These are phyloP conservation scores for Fraxinus xanthoxyloides DNA, from an alignment of 305 asterid species.

Conservation along the genomic window DNA sequence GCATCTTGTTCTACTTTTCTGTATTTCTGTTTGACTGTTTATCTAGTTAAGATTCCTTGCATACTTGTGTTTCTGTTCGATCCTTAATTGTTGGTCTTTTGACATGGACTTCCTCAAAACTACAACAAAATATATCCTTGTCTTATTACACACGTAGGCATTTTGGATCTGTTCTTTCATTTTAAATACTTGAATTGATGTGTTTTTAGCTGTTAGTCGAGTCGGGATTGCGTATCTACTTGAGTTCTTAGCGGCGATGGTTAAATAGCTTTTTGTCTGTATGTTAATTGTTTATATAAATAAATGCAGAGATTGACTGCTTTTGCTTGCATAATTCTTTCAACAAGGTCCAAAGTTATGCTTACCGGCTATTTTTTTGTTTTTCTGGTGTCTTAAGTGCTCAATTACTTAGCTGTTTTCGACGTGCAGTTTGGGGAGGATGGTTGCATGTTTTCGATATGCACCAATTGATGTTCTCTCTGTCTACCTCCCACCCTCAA, in stretches of 20 bases:
- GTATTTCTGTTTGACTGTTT: neutral
- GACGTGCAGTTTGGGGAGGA: slow-evolving; percentile 66
- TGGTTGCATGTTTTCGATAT: slow-evolving; percentile 79
- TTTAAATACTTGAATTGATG: neutral
- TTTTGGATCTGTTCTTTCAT: neutral
- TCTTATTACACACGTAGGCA: neutral
- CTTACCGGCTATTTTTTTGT: slow-evolving; percentile 9
- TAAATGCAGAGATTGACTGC: neutral
- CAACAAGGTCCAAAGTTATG: slow-evolving; percentile 14
- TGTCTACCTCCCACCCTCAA: slow-evolving; percentile 72
- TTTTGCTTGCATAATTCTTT: slow-evolving; percentile 18
- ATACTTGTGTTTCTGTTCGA: neutral
- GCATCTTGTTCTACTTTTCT: neutral
- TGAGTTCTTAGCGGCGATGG: slow-evolving; percentile 4
- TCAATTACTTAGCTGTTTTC: slow-evolving; percentile 25
- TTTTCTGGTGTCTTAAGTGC: neutral
- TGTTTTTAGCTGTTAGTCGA: slow-evolving; percentile 4
- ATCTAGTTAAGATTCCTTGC: neutral
- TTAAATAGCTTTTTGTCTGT: neutral
- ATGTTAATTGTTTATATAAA: neutral
- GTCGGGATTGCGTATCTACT: slow-evolving; percentile 11
- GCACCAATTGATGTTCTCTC: slow-evolving; percentile 73
- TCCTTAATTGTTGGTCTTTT: neutral
- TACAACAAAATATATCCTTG: neutral
- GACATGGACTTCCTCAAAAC: neutral